Evolutionary conservation across 2,329 filamentous ascomycete species (phyloP).

Genomic region (Botrytis squamosa): DNA sequence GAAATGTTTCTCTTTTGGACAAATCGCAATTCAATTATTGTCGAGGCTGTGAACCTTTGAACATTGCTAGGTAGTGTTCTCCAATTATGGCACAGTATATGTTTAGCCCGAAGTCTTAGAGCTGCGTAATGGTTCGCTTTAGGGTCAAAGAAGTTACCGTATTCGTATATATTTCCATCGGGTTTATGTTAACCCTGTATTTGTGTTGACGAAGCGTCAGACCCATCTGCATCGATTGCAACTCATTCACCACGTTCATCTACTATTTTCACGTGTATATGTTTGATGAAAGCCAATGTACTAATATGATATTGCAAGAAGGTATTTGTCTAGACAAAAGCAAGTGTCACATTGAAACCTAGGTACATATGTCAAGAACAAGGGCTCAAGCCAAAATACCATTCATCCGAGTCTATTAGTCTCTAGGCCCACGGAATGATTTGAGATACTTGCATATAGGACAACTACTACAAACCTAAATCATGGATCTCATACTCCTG

Average conservation of each 20-base stretch:
- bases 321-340: not conserved
- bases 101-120: conserved; percentile 5
- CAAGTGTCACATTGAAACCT: not conserved
- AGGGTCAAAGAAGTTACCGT: conserved; percentile 10
- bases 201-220: not conserved
- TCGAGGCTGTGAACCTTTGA: not conserved
- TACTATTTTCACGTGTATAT: not conserved
- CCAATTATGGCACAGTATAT: not conserved
- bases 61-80: not conserved
- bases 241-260: not conserved
- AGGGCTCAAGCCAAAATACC: not conserved
- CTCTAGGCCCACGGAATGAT: not conserved
- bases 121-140: conserved; percentile 12
- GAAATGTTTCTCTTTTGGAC: not conserved
- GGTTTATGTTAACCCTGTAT: not conserved
- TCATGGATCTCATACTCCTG: not conserved
- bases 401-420: conserved; percentile 1
- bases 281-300: not conserved
- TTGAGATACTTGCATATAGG: conserved; percentile 3
- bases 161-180: not conserved
- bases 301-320: not conserved
- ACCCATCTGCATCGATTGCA: not conserved
- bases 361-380: not conserved
- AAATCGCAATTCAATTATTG: conserved; percentile 9
- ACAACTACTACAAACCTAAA: not conserved